Percentiles rank a stretch among this genome's conserved stretches.
Conservation (phyloP, 139 green algal genomes). For the Chlorella ohadii region DNA sequence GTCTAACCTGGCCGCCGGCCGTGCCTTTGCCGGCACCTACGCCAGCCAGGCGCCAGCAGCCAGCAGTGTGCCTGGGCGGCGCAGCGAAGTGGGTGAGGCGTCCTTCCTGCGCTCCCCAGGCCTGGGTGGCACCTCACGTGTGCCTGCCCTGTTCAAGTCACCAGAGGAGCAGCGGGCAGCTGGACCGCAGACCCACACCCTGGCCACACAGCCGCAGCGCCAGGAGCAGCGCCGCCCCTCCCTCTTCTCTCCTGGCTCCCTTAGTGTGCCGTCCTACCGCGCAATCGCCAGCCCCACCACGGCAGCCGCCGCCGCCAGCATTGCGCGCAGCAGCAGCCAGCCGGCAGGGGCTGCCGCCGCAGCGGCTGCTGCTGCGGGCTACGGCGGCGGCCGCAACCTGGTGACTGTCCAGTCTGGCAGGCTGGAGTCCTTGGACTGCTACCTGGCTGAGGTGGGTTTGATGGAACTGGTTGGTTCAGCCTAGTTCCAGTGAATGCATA, state of each 20-base stretch:
- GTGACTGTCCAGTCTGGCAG: not conserved
- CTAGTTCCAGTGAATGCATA: no score
- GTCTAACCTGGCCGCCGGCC: not conserved
- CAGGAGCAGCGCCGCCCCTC: not conserved
- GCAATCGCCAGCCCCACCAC: not conserved
- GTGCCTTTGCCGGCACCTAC: not conserved
- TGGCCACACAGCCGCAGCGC: not conserved
- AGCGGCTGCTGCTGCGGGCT: not conserved
- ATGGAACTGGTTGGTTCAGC: not conserved
- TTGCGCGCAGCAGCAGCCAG: not conserved
- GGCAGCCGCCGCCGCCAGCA: not conserved
- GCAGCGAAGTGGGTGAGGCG: not conserved
- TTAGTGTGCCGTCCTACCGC: not conserved
- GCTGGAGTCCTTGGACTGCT: constrained; percentile 8
- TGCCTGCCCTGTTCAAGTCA: constrained; percentile 18
- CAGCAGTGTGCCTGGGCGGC: constrained; percentile 12
- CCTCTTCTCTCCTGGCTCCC: not conserved
- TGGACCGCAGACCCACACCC: not conserved
- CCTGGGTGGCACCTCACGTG: not conserved
- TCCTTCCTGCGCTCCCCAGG: constrained; percentile 11
- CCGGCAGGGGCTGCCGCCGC: not conserved
- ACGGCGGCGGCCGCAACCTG: not conserved
- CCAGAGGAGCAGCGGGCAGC: not conserved
- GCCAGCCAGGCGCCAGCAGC: not conserved
- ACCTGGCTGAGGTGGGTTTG: not conserved